Evolutionary conservation across 208 protist species (phyloP), one percentile per base, ranked within the genome.

Genomic region (Crithidia thermophila): DNA sequence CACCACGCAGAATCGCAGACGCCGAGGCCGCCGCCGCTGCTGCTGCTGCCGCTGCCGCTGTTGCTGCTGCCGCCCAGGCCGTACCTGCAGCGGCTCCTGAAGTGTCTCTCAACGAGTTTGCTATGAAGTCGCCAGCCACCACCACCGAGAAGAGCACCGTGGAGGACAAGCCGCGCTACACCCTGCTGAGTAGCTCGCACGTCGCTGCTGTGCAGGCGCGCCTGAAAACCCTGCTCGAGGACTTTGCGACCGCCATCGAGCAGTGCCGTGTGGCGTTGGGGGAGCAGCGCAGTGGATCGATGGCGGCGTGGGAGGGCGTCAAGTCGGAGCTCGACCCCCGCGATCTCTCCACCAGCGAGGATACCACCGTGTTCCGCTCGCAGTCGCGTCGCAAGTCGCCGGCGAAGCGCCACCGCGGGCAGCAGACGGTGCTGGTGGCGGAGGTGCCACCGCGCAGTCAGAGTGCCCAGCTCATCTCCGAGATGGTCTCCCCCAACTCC

Each of bases 161-260:
- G 21, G 33, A 23, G 21, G 31, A 8, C 20, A 64, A 53, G 13
- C 58, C 21, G 11, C 42, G 23, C 28, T 30, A 43, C 14, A 39
- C 47, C 6, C 14, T 64, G 5, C 5, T 51, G 8, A 28, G 18
- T 8, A 43, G 40, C 30, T 20, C 14, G 10, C 36, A 68, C n/a
- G 36, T 75, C 10, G 23, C 55, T 2, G 69, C 51, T 5, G 63
- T 49, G 13, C 57, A 51, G 25, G 20, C 52, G 45, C 45, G 45
- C 25, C 43, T 75, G 7, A 51, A 55, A 31, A n/a, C 20, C 6
- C 46, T 75, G 36, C 42, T 75, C 16, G 61, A 68, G 18, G 69
- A 75, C 43, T 75, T 75, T 34, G 45, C 53, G 1, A 53, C 55
- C 0, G 69, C 69, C 6, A 30, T 75, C 3, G 69, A 68, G 43